Evolutionary conservation across 257 asterid species (phyloP).

Genomic region (Solanum medicagineum): DNA sequence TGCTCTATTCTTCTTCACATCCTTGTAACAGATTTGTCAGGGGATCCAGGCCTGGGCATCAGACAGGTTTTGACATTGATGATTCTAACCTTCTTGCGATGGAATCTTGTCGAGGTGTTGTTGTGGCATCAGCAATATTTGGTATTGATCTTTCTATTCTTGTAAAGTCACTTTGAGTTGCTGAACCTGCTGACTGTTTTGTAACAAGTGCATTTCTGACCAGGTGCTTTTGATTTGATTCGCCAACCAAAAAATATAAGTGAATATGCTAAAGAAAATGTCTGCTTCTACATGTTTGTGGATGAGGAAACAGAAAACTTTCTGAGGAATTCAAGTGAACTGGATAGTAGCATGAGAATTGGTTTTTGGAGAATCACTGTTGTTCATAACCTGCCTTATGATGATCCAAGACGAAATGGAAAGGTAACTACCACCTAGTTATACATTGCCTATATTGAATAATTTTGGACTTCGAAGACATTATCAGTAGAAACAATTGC

Average conservation of each 20-base stretch:
- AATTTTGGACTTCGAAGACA: background rate
- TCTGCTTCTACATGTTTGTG: constrained; percentile 82
- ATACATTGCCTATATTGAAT: background rate
- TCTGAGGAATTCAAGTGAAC: constrained; percentile 47
- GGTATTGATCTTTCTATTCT: constrained; percentile 30
- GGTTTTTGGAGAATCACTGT: constrained; percentile 80
- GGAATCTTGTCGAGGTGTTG: constrained; percentile 76
- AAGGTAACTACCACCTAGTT: constrained; percentile 35
- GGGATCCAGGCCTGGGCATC: constrained; percentile 72
- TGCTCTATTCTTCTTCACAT: background rate
- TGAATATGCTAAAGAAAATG: constrained; percentile 49
- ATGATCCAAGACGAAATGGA: constrained; percentile 90
- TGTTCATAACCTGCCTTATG: constrained; percentile 69
- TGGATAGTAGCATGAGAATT: constrained; percentile 50
- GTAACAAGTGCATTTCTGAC: constrained; percentile 5
- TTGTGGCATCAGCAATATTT: constrained; percentile 88
- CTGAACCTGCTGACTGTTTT: constrained; percentile 4
- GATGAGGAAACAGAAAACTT: constrained; percentile 60
- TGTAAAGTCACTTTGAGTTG: background rate
- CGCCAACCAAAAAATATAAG: constrained; percentile 77
- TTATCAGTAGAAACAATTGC: background rate
- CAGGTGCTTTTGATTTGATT: constrained; percentile 87
- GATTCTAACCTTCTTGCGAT: constrained; percentile 71
- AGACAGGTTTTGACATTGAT: constrained; percentile 75
- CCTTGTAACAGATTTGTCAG: constrained; percentile 48